These are phyloP conservation scores for Viridothelium virens DNA, from an alignment of 495 filamentous ascomycete species.

Conservation along the genomic window DNA sequence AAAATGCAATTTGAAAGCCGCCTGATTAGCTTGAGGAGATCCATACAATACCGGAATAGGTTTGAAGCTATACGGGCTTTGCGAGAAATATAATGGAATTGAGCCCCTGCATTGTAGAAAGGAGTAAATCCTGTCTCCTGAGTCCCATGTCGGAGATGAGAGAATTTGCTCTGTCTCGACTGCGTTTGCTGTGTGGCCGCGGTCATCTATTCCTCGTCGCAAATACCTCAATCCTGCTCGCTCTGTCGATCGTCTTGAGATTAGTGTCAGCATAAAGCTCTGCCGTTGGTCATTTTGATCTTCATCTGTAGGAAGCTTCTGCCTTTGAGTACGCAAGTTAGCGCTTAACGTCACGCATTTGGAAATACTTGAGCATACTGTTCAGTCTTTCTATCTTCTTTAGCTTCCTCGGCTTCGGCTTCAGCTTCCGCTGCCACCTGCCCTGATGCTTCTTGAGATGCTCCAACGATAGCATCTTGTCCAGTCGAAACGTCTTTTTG, in stretches of 20 bases:
- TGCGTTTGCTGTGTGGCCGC: conserved; percentile 77
- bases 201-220: conserved; percentile 81
- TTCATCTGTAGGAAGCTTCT: neutral
- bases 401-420: neutral
- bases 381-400: conserved; percentile 5
- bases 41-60: conserved; percentile 75
- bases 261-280: conserved; percentile 67
- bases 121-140: conserved; percentile 60
- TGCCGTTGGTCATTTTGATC: neutral
- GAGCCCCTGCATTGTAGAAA: conserved; percentile 82
- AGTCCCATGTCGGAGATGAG: conserved; percentile 54
- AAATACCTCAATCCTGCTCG: conserved; percentile 85
- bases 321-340: neutral
- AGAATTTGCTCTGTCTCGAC: conserved; percentile 94
- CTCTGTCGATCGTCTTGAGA: conserved; percentile 76
- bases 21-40: conserved; percentile 63
- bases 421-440: conserved; percentile 16
- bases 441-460: conserved; percentile 20
- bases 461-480: conserved; percentile 28
- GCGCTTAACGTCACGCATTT: neutral
- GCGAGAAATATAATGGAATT: conserved; percentile 87
- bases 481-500: conserved; percentile 31
- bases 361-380: conserved; percentile 11
- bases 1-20: conserved; percentile 75
- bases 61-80: conserved; percentile 87